These are phyloP conservation scores for Alnus rubra DNA, from an alignment of 306 rosid species.

Conservation along the genomic window DNA sequence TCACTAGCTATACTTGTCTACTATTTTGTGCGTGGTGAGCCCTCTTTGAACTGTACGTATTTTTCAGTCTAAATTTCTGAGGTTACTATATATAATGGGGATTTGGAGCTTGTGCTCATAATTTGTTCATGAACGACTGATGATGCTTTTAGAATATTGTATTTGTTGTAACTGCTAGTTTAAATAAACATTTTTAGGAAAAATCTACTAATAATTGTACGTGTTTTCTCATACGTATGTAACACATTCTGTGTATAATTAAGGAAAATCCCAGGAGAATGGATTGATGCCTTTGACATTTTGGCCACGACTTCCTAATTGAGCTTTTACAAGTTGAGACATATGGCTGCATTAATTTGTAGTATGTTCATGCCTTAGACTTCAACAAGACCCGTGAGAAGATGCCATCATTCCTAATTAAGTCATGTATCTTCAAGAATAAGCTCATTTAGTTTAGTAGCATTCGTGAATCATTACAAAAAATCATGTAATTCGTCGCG, in stretches of 20 bases:
- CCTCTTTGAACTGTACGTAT: background rate
- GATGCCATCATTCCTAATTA: no score
- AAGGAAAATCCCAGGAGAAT: background rate
- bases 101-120: background rate
- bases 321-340: background rate
- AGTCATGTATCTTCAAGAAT: background rate
- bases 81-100: background rate
- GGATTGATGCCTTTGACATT: background rate
- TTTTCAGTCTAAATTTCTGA: background rate
- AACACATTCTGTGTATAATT: background rate
- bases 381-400: background rate
- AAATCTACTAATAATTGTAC: background rate
- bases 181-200: no score
- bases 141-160: background rate
- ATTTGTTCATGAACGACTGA: background rate
- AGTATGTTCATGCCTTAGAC: background rate
- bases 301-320: background rate
- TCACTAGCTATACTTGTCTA: constrained; percentile 14
- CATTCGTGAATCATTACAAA: background rate
- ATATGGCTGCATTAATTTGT: background rate
- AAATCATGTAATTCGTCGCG: no score
- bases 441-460: background rate
- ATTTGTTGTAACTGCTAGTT: background rate
- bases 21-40: constrained; percentile 16
- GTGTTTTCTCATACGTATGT: background rate